phyloP scores from a whole-genome alignment of 192 early-diverging fungal genomes.

The Rhizophlyctis rosea region DNA sequence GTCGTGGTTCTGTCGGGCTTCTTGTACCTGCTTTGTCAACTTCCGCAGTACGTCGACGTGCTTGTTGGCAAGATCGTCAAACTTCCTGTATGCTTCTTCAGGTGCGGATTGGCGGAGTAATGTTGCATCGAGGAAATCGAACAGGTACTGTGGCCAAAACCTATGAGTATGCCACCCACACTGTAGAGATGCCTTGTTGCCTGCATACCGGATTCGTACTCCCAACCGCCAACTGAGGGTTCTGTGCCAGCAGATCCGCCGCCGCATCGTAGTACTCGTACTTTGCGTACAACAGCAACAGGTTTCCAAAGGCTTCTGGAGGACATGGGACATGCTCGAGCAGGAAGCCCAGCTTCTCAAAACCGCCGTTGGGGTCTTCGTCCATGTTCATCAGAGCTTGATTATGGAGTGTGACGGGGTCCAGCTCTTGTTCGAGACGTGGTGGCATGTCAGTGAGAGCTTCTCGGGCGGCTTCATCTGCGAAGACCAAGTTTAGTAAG shows the following conservation, averaged over 20 bases:
- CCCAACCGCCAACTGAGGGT: slow-evolving; percentile 24
- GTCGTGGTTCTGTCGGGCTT: slow-evolving; percentile 55
- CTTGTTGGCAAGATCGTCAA: slow-evolving; percentile 56
- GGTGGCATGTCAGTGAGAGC: slow-evolving; percentile 67
- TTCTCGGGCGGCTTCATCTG: slow-evolving; percentile 59
- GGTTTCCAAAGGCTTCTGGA: slow-evolving; percentile 60
- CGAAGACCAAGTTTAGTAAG: not conserved
- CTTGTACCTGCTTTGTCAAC: slow-evolving; percentile 58
- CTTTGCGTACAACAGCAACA: slow-evolving; percentile 59
- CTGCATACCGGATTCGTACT: slow-evolving; percentile 34
- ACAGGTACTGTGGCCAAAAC: slow-evolving; percentile 53
- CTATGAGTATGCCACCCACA: too few relatives aligned
- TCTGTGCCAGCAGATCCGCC: slow-evolving; percentile 60
- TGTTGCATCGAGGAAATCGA: slow-evolving; percentile 56
- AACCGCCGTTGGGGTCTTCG: slow-evolving; percentile 53
- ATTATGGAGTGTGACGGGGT: slow-evolving; percentile 64
- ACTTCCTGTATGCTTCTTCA: slow-evolving; percentile 60
- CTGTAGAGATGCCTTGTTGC: not conserved
- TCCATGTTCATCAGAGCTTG: slow-evolving; percentile 64
- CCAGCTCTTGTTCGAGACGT: slow-evolving; percentile 56
- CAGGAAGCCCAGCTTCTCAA: slow-evolving; percentile 61
- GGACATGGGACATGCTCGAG: slow-evolving; percentile 54
- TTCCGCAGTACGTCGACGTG: slow-evolving; percentile 57
- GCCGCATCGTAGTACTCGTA: slow-evolving; percentile 58
- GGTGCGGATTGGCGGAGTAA: slow-evolving; percentile 53